These are phyloP conservation scores for Trypanosomatidae sp. DNA, from an alignment of 208 protist species.

Conservation along the genomic window DNA sequence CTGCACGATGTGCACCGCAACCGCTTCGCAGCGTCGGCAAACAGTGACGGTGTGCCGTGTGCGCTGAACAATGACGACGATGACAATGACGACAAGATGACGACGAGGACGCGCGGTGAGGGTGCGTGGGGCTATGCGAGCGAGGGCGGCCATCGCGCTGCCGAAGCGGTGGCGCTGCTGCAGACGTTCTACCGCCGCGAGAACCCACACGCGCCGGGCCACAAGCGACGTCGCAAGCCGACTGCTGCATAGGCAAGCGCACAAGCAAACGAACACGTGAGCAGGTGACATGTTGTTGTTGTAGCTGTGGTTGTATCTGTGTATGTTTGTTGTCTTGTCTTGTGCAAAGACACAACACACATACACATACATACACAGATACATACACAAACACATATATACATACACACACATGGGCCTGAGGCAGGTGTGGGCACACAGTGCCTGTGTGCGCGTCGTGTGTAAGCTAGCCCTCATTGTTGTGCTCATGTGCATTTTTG, in stretches of 20 bases:
- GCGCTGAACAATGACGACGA: not conserved
- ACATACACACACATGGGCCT: no score
- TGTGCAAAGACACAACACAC: no score
- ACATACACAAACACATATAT: no score
- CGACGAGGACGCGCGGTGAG: not conserved
- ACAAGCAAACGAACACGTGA: no score
- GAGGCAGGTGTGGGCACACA: no score
- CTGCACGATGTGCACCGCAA: slow-evolving; percentile 20
- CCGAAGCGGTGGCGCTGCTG: slow-evolving; percentile 50
- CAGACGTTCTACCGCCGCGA: slow-evolving; percentile 73
- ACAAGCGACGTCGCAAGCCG: slow-evolving; percentile 55
- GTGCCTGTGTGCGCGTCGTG: no score
- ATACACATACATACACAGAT: no score
- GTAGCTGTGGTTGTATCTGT: no score
- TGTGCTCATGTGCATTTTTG: slow-evolving; percentile 28
- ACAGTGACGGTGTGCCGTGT: not conserved
- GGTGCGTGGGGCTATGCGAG: slow-evolving; percentile 25
- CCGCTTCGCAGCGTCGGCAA: not conserved
- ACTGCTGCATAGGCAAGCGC: no score
- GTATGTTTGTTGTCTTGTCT: no score
- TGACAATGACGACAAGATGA: not conserved
- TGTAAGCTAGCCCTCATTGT: slow-evolving; percentile 28
- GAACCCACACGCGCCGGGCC: slow-evolving; percentile 56
- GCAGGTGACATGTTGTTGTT: no score
- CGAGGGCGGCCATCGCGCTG: slow-evolving; percentile 40